phyloP scores from a whole-genome alignment of 2,329 filamentous ascomycete genomes.

The Fusarium robinianum region DNA sequence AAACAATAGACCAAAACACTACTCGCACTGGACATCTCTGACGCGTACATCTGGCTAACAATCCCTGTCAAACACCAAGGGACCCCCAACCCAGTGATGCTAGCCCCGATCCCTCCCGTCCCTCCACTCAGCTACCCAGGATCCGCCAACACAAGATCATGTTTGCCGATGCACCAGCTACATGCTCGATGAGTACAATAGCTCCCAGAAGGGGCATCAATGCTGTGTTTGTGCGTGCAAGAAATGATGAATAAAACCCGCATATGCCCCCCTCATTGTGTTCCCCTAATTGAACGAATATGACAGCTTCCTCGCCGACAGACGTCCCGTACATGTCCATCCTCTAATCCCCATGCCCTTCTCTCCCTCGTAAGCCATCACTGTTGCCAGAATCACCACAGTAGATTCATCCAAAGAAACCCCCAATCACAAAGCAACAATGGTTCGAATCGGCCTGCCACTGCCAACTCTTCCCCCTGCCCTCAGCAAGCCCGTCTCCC shows the following conservation, averaged over 20 bases:
- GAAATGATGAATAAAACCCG: background rate
- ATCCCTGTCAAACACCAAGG: background rate
- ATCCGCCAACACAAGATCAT: background rate
- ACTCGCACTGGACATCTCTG: background rate
- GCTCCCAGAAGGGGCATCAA: background rate
- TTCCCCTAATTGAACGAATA: background rate
- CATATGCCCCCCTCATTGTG: background rate
- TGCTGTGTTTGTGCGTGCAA: background rate
- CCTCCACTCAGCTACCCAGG: background rate
- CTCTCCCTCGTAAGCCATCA: no score
- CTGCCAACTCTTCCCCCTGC: conserved; percentile 44
- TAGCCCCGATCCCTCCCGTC: conserved; percentile 7
- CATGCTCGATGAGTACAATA: background rate
- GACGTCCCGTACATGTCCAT: no score
- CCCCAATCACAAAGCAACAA: conserved; percentile 1
- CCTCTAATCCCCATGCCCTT: background rate
- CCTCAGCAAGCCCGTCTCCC: conserved; percentile 46
- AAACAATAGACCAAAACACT: no score
- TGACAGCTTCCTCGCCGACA: no score
- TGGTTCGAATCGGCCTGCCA: conserved; percentile 12
- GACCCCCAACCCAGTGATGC: no score
- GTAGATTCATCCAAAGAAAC: background rate
- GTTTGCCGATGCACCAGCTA: conserved; percentile 1
- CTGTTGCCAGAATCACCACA: background rate
- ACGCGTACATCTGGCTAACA: background rate